A percentile compares a stretch with the other conserved stretches of the same genome.
Evolutionary conservation across 192 early-diverging fungal genomes (phyloP).

Genomic region (Backusella sp.): DNA sequence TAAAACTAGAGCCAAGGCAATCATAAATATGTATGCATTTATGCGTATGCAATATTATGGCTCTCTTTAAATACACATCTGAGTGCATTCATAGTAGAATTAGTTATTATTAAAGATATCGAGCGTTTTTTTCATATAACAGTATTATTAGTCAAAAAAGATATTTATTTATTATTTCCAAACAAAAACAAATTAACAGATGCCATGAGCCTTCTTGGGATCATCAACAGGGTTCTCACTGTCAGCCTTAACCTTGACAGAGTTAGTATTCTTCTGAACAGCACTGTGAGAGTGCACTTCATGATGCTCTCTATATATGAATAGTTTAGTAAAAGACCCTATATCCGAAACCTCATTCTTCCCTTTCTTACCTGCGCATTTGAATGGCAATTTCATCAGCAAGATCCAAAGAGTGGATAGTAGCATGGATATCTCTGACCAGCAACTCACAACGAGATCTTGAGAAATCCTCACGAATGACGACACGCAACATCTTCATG

Average conservation of each 20-base stretch:
- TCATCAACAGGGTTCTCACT: neutral
- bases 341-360: neutral
- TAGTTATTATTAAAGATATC: no score
- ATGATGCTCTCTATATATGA: constrained; percentile 1
- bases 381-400: constrained; percentile 7
- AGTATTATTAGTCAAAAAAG: no score
- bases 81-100: no score
- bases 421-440: constrained; percentile 25
- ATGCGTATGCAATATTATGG: no score
- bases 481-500: constrained; percentile 63
- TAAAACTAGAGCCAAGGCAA: no score
- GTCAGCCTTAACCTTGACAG: neutral
- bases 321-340: neutral
- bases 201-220: neutral
- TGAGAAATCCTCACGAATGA: constrained; percentile 55
- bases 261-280: constrained; percentile 4
- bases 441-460: constrained; percentile 27
- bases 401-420: constrained; percentile 21
- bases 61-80: no score
- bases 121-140: no score
- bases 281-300: neutral
- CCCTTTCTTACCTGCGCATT: constrained; percentile 12
- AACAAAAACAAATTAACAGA: neutral
- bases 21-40: no score
- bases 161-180: neutral